Base-by-base conservation (phyloP, 768 basidiomycete species). In the Russula sp. region DNA sequence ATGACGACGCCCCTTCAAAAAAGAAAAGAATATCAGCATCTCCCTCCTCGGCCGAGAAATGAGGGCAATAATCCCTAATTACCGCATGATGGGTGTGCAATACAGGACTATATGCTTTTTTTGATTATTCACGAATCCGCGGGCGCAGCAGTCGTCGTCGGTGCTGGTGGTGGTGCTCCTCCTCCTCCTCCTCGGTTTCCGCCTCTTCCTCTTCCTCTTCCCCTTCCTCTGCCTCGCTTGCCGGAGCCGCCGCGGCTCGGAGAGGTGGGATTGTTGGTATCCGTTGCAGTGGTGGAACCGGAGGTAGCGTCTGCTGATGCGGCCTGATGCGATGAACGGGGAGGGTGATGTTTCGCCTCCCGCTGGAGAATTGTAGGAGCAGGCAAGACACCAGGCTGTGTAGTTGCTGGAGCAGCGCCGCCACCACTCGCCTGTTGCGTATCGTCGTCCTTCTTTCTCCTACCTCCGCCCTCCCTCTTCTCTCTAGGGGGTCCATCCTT, bases 301-400 rank as follows among this genome's bases (percentile, higher is more conserved):
- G 50, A 51, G 1, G 57, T 16, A 34, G 40, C 32, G 10, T 58
- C 57, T 14, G 50, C 18, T 6, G 57, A 34, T 18, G 49, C 30
- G 3, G 32, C 13, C 14, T 57, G 59, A 22, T 65, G 59, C n/a
- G 55, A 42, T 5, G 55, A 18, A n/a, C 59, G 64, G 10, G 40
- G 40, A 13, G 57, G 58, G 16, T 16, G 46, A 1, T 36, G 26
- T 30, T 62, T 59, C 24, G 56, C 51, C 44, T 74, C 73, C 63
- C 72, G 67, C 58, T 70, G 74, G 49, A 75, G 50, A 6, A 72
- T 74, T 38, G 64, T 66, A 10, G 58, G 69, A 59, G 65, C 72
- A 60, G 55, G 61, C 30, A 63, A 67, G 22, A 67, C 60, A 32
- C 59, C 64, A 8, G 55, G 48, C 11, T 56, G 63, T 28, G 57